Evolutionary conservation across 495 filamentous ascomycete genomes (phyloP).

Genomic region (Pseudevernia furfuracea): DNA sequence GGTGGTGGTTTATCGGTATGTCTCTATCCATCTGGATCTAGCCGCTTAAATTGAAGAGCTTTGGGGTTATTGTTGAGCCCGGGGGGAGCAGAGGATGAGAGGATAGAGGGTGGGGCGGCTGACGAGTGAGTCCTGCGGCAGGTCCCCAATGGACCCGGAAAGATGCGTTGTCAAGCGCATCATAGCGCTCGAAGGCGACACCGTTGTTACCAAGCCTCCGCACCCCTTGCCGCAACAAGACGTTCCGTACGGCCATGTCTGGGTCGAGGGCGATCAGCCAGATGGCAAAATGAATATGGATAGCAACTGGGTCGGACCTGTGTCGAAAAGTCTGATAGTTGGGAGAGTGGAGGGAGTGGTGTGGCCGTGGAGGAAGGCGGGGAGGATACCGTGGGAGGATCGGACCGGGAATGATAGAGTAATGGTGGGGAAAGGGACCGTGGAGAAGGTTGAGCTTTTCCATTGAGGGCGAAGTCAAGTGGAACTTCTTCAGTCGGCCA

Average conservation of each 20-base stretch:
- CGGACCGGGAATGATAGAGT: constrained; percentile 41
- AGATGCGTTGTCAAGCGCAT: constrained; percentile 61
- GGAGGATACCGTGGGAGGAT: constrained; percentile 39
- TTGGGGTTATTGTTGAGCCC: neutral
- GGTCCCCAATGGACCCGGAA: constrained; percentile 55
- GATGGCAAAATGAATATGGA: constrained; percentile 52
- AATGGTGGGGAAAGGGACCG: constrained; percentile 36
- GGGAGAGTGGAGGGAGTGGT: constrained; percentile 57
- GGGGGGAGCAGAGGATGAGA: neutral
- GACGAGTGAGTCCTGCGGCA: constrained; percentile 26
- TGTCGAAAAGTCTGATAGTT: constrained; percentile 51
- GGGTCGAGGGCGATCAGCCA: constrained; percentile 63
- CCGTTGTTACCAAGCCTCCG: constrained; percentile 52
- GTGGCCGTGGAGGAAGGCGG: constrained; percentile 47
- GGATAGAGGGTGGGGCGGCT: neutral
- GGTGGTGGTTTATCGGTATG: constrained; percentile 48
- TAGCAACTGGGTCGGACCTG: constrained; percentile 70
- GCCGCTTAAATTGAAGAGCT: too few relatives aligned
- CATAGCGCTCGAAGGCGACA: constrained; percentile 61
- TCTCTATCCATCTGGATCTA: too few relatives aligned
- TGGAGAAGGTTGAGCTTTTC: constrained; percentile 18
- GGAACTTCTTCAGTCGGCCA: neutral
- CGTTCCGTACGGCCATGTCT: constrained; percentile 65
- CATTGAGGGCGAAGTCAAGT: neutral
- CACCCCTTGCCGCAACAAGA: constrained; percentile 49